Evolutionary conservation across 306 rosid species (phyloP).

Genomic region (Vachellia pachyceras): DNA sequence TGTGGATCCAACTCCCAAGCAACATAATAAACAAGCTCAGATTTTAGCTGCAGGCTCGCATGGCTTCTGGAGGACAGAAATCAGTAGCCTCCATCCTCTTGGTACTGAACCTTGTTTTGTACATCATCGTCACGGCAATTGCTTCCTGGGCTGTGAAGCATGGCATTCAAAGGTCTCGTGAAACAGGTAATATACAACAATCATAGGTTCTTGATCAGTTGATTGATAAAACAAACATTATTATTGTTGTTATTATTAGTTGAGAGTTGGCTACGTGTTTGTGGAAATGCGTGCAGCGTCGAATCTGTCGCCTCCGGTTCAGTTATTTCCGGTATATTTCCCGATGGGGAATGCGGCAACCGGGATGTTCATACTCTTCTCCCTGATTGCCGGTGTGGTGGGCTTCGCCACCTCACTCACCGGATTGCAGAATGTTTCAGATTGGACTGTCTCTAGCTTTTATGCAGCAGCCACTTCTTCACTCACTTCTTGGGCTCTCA

Average conservation of each 20-base stretch:
- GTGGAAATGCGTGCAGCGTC: constrained; percentile 65
- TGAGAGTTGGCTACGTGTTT: neutral
- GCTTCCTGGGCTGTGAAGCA: constrained; percentile 92
- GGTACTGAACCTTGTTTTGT: constrained; percentile 64
- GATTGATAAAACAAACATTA: too few relatives aligned
- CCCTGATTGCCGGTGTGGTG: constrained; percentile 89
- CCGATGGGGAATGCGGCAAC: constrained; percentile 92
- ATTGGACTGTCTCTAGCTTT: constrained; percentile 57
- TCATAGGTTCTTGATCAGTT: neutral
- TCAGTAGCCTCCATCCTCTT: constrained; percentile 66
- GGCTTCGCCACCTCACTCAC: constrained; percentile 75
- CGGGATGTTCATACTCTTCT: constrained; percentile 69
- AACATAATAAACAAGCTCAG: constrained; percentile 28
- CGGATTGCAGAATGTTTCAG: constrained; percentile 62
- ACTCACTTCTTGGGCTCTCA: constrained; percentile 65
- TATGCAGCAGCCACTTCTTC: constrained; percentile 80
- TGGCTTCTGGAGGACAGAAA: constrained; percentile 73
- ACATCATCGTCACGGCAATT: constrained; percentile 63
- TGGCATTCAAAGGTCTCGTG: constrained; percentile 68
- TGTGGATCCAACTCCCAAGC: constrained; percentile 16
- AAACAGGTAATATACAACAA: constrained; percentile 55
- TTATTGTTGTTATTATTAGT: too few relatives aligned
- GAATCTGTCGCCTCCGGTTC: constrained; percentile 59
- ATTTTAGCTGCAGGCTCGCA: constrained; percentile 40
- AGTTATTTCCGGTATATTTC: constrained; percentile 78